phyloP scores from a whole-genome alignment of 2,329 filamentous ascomycete species.

The Phaeosphaeriaceae sp. region DNA sequence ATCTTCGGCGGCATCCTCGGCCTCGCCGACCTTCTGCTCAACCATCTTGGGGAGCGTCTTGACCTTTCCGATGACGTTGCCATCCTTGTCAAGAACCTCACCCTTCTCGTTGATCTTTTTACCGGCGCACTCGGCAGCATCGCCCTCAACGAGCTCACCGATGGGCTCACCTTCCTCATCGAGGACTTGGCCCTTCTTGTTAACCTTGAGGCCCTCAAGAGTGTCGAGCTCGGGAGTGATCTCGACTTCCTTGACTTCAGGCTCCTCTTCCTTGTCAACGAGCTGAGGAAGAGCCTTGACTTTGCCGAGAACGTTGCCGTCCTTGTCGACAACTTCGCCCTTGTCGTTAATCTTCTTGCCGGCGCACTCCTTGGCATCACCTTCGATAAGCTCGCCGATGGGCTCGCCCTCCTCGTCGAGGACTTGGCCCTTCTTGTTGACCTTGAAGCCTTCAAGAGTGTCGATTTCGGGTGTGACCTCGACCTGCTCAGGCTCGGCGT shows the following conservation, averaged over 20 bases:
- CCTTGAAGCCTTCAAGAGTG: conserved; percentile 60
- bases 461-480: conserved; percentile 54
- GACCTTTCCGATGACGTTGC: conserved; percentile 68
- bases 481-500: conserved; percentile 43
- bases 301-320: conserved; percentile 68
- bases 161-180: conserved; percentile 62
- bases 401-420: conserved; percentile 61
- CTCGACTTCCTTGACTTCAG: conserved; percentile 51
- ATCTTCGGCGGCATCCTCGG: conserved; percentile 37
- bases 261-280: conserved; percentile 35
- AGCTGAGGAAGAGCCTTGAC: conserved; percentile 61
- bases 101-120: conserved; percentile 71
- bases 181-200: conserved; percentile 63
- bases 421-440: conserved; percentile 65
- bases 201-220: conserved; percentile 63
- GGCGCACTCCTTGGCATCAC: conserved; percentile 67
- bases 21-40: conserved; percentile 43
- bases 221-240: conserved; percentile 55
- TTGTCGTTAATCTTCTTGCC: conserved; percentile 70
- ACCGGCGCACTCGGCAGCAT: conserved; percentile 67
- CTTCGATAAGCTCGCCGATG: conserved; percentile 62
- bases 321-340: conserved; percentile 70
- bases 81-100: conserved; percentile 69
- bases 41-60: conserved; percentile 58
- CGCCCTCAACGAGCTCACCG: conserved; percentile 63